Percentiles rank a stretch among this genome's conserved stretches.
Conservation (phyloP, 2,329 filamentous ascomycete genomes). For the Pezicula rhizophila region DNA sequence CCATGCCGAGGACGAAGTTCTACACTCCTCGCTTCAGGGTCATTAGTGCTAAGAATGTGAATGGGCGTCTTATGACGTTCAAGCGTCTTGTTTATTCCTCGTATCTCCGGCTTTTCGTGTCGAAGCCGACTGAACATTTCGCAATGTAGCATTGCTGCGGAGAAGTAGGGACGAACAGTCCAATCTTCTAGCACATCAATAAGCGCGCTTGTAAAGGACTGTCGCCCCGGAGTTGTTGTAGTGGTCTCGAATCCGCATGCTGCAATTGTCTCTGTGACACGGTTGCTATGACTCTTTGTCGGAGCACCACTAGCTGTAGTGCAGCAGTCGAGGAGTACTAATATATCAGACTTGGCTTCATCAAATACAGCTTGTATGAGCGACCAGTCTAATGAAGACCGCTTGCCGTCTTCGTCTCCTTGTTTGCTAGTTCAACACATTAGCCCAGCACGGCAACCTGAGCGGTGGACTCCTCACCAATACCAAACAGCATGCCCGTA, state of each 20-base stretch:
- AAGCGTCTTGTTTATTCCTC: slow-evolving; percentile 2
- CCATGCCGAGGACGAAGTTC: slow-evolving; percentile 1
- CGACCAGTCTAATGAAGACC: no score
- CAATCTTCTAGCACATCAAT: slow-evolving; percentile 16
- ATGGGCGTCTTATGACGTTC: slow-evolving; percentile 5
- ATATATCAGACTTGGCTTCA: background rate
- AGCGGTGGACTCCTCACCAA: no score
- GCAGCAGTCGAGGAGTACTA: slow-evolving; percentile 9
- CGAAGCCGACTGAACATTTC: slow-evolving; percentile 10
- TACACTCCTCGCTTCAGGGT: slow-evolving; percentile 2
- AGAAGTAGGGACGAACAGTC: slow-evolving; percentile 13
- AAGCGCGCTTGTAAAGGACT: slow-evolving; percentile 15
- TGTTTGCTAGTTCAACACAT: no score
- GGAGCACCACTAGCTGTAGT: slow-evolving; percentile 1
- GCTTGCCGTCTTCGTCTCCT: no score
- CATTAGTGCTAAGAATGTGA: slow-evolving; percentile 4
- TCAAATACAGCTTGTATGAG: no score
- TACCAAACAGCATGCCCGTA: no score
- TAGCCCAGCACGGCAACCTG: no score
- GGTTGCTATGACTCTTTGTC: slow-evolving; percentile 2
- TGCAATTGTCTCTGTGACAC: slow-evolving; percentile 11
- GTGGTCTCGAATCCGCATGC: slow-evolving; percentile 12
- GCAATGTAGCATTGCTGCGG: slow-evolving; percentile 18
- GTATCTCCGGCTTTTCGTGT: slow-evolving; percentile 3
- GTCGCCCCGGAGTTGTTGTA: slow-evolving; percentile 8